Base-by-base conservation (phyloP, 1,139 yeast species). In the Nakaseomyces sp. region DNA sequence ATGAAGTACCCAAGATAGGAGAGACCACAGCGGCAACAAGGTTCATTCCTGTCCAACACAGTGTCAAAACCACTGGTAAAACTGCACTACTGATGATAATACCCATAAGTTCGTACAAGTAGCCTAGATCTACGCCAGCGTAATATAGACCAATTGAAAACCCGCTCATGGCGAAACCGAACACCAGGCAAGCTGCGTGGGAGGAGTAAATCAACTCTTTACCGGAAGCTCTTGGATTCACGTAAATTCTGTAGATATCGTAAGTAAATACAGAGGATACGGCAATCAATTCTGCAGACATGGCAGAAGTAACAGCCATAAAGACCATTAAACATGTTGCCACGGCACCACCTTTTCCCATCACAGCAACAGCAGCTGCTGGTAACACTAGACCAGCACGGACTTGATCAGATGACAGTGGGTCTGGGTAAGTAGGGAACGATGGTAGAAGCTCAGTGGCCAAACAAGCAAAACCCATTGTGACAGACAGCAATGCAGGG, bases 341-440 rank as follows among this genome's bases (percentile, higher is more conserved):
- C 30, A 77, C 86, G 8, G 94, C 95, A 50, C 96, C 96, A 47
- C 91, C 86, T 53, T 73, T 80, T 40, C 96, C 96, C 60, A 88
- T 70, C 42, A 88, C 67, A 1, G 95, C 87, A 22, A 79, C 81
- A 1, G 95, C 93, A 20, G 95, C 93, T 51, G 83, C 80, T 12
- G 96, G 96, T 41, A 88, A 71, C 3, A 82, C 93, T 47, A 87
- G 69, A 37, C 96, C 96, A 25, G 89, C 81, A 52, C 76, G 70
- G 32, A 86, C 87, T 57, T 85, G 88, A 20, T 71, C 81, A 8
- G 80, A 50, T 18, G 81, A 66, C 70, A 88, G 71, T 46, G 68
- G 68, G 45, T 75, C 64, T 32, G 95, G 94, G 60, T 78, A 85
- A 3, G 86, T 79, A 52, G 95, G 94, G 77, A 88, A 86, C 9